Evolutionary conservation across 2,329 filamentous ascomycete genomes (phyloP), one percentile per base, ranked within the genome.

Genomic region (Dactylellina haptotyla): DNA sequence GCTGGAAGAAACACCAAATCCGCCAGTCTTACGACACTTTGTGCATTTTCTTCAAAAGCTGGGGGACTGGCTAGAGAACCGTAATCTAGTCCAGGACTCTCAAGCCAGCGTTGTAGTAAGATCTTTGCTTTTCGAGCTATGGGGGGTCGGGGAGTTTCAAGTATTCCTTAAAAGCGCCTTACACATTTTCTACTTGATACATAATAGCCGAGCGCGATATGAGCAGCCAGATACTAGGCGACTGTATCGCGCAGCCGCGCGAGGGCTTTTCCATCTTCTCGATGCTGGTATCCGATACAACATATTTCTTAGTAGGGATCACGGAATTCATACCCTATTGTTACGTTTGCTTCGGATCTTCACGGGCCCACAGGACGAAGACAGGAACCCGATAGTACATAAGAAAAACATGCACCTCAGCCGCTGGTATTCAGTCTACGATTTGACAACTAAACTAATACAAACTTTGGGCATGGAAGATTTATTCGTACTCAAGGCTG

Each of bases 301-400:
- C 8, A 23, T 59, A 5, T 28, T 64, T 3, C 59, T 59, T 5
- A 6, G 9, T 5, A n/a, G 23, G 10, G 57, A 72, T 16, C 30
- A 23, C 1, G 3, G 3, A 1, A 26, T 64, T 18, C 41, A 54
- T n/a, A 9, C 12, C 8, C 20, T 72, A 1, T 3, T 61, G 1
- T 43, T 72, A 0, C 51, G 67, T 4, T 51, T 72, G 5, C 46
- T 64, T 26, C 57, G 59, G 8, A 65, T 72, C 10, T 59, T 56
- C n/a, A 59, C 59, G 4, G 53, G 56, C 14, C 12, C 34, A 3
- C 34, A 25, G 14, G 53, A 57, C n/a, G 34, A 57, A 8, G 3
- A 28, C 28, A 14, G 32, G 8, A 14, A 39, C 3, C 34, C n/a
- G n/a, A n/a, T n/a, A n/a, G n/a, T n/a, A n/a, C n/a, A n/a, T n/a